These are phyloP conservation scores for Suhomyces sp. DNA, from an alignment of 805 yeast genomes.

Conservation along the genomic window DNA sequence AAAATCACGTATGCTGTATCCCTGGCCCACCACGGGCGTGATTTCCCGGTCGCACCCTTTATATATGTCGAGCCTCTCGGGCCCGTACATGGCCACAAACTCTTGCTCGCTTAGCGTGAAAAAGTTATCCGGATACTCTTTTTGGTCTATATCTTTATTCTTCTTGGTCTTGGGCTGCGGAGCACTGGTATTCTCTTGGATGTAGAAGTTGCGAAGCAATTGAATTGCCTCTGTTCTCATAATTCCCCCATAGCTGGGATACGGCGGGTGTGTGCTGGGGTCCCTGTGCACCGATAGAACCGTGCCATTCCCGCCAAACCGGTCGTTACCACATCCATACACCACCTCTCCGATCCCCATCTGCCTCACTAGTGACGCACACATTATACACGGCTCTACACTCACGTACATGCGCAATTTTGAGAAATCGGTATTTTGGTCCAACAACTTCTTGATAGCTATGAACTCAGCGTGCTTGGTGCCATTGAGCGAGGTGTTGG, in stretches of 20 bases:
- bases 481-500: slow-evolving; percentile 81
- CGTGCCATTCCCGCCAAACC: slow-evolving; percentile 96
- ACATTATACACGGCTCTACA: slow-evolving; percentile 98
- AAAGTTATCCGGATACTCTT: slow-evolving; percentile 57
- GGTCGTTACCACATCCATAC: slow-evolving; percentile 91
- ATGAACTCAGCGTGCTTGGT: slow-evolving; percentile 91
- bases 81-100: slow-evolving; percentile 52
- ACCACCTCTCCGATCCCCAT: slow-evolving; percentile 68
- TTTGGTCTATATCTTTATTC: slow-evolving; percentile 55
- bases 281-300: slow-evolving; percentile 51
- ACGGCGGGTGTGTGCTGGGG: slow-evolving; percentile 28
- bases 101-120: slow-evolving; percentile 50
- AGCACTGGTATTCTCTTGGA: slow-evolving; percentile 80
- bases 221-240: slow-evolving; percentile 78
- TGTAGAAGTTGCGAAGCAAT: slow-evolving; percentile 76
- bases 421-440: slow-evolving; percentile 31
- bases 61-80: slow-evolving; percentile 18
- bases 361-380: slow-evolving; percentile 88
- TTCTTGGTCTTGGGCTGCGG: slow-evolving; percentile 78
- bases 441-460: slow-evolving; percentile 53
- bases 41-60: slow-evolving; percentile 18
- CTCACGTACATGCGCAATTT: slow-evolving; percentile 81
- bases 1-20: slow-evolving; percentile 18
- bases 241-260: slow-evolving; percentile 72
- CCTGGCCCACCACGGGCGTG: slow-evolving; percentile 20